Percentiles rank a stretch among this genome's conserved stretches.
phyloP scores from a whole-genome alignment of 768 basidiomycete species.

The Russula emetica region DNA sequence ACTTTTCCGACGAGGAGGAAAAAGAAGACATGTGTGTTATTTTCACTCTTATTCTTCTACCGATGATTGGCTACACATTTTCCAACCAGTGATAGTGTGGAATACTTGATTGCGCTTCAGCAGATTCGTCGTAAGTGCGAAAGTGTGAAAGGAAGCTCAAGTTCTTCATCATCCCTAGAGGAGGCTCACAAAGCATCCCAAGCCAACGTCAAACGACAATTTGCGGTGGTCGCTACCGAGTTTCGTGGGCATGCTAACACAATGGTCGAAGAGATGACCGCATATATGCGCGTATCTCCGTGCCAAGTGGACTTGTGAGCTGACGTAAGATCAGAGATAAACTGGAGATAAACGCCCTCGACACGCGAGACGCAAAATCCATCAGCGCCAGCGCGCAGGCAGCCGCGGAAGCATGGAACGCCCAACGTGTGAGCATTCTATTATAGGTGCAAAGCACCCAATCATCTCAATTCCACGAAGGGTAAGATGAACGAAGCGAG shows the following conservation, averaged over 20 bases:
- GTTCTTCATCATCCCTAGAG: conserved; percentile 3
- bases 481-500: conserved; percentile 12
- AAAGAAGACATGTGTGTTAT: conserved; percentile 5
- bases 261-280: conserved; percentile 20
- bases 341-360: conserved; percentile 4
- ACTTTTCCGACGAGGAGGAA: conserved; percentile 12
- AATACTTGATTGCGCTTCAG: conserved; percentile 18
- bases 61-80: too few relatives aligned
- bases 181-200: conserved; percentile 5
- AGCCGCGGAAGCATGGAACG: conserved; percentile 16
- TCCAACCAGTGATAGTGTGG: conserved; percentile 10
- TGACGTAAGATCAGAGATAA: conserved; percentile 14
- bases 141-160: not conserved
- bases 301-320: not conserved
- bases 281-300: conserved; percentile 27
- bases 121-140: conserved; percentile 18
- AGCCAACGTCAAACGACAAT: conserved; percentile 16
- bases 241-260: conserved; percentile 16
- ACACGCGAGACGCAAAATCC: not conserved
- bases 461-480: conserved; percentile 1
- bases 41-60: not conserved
- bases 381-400: conserved; percentile 2
- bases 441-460: not conserved
- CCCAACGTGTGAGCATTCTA: conserved; percentile 14
- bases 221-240: conserved; percentile 7